These are phyloP conservation scores for Nemania sp. DNA, from an alignment of 2,329 filamentous ascomycete species.

Conservation along the genomic window DNA sequence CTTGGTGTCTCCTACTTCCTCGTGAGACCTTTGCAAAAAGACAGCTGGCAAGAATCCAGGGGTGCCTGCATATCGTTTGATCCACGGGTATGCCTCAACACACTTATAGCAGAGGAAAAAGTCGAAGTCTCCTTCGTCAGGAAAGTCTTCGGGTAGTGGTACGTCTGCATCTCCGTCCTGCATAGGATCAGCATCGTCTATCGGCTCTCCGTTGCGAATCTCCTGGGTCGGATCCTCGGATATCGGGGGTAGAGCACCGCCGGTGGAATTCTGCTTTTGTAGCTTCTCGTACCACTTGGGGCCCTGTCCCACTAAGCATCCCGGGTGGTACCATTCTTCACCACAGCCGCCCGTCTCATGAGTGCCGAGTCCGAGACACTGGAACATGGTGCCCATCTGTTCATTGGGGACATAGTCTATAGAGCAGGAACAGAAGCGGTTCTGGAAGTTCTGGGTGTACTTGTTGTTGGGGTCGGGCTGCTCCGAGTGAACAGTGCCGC, in stretches of 20 bases:
- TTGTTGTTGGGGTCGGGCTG: slow-evolving; percentile 78
- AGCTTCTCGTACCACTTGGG: slow-evolving; percentile 76
- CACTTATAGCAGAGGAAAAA: slow-evolving; percentile 96
- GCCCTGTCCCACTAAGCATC: slow-evolving; percentile 85
- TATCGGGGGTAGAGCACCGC: slow-evolving; percentile 60
- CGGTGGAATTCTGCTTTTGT: slow-evolving; percentile 51
- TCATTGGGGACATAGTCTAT: slow-evolving; percentile 88
- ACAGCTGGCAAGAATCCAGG: slow-evolving; percentile 83
- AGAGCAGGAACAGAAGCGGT: slow-evolving; percentile 89
- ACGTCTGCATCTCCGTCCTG: slow-evolving; percentile 67
- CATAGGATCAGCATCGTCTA: slow-evolving; percentile 46
- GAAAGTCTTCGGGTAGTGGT: slow-evolving; percentile 86
- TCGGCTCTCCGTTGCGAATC: slow-evolving; percentile 38
- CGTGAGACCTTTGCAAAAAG: slow-evolving; percentile 56
- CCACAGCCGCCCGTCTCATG: slow-evolving; percentile 88
- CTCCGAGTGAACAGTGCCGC: slow-evolving; percentile 82
- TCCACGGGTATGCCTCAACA: slow-evolving; percentile 87
- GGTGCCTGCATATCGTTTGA: slow-evolving; percentile 86
- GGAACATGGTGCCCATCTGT: slow-evolving; percentile 98
- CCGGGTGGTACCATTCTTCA: slow-evolving; percentile 98
- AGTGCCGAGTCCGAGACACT: slow-evolving; percentile 88
- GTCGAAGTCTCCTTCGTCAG: slow-evolving; percentile 88
- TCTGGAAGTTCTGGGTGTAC: slow-evolving; percentile 97
- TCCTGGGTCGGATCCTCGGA: slow-evolving; percentile 57
- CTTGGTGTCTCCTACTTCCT: slow-evolving; percentile 54